Conservation (phyloP, 495 filamentous ascomycete species). For the Annulohypoxylon stygium region DNA sequence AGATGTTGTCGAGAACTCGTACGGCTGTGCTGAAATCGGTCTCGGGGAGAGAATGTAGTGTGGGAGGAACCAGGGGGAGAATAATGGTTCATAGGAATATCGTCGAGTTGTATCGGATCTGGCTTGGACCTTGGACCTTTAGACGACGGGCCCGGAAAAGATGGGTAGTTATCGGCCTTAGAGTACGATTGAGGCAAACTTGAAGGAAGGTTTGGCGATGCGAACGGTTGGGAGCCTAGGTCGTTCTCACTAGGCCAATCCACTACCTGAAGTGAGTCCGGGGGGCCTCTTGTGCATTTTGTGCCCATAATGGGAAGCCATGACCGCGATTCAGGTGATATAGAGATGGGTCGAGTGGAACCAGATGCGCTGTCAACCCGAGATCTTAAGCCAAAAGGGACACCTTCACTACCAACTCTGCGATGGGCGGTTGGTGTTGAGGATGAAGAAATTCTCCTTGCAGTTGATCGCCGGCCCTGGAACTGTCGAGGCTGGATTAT, state of each 20-base stretch:
- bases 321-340: slow-evolving; percentile 23
- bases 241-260: slow-evolving; percentile 14
- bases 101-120: slow-evolving; percentile 26
- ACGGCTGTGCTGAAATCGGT: slow-evolving; percentile 27
- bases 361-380: slow-evolving; percentile 7
- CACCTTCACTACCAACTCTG: slow-evolving; percentile 19
- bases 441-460: slow-evolving; percentile 12
- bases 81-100: slow-evolving; percentile 18
- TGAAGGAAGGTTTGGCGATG: slow-evolving; percentile 7
- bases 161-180: not conserved
- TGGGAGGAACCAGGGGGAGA: slow-evolving; percentile 19
- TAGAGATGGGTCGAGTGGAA: not conserved
- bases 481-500: slow-evolving; percentile 2
- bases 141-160: not conserved
- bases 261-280: not conserved
- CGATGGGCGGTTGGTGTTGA: slow-evolving; percentile 10
- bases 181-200: not conserved
- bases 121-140: slow-evolving; percentile 17
- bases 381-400: slow-evolving; percentile 16
- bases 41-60: slow-evolving; percentile 15
- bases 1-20: slow-evolving; percentile 29
- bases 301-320: slow-evolving; percentile 20
- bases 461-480: slow-evolving; percentile 8
- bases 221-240: slow-evolving; percentile 13
- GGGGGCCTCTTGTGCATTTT: not conserved